Base-by-base conservation (phyloP, 257 asterid genomes). In the Haberlea rhodopensis region DNA sequence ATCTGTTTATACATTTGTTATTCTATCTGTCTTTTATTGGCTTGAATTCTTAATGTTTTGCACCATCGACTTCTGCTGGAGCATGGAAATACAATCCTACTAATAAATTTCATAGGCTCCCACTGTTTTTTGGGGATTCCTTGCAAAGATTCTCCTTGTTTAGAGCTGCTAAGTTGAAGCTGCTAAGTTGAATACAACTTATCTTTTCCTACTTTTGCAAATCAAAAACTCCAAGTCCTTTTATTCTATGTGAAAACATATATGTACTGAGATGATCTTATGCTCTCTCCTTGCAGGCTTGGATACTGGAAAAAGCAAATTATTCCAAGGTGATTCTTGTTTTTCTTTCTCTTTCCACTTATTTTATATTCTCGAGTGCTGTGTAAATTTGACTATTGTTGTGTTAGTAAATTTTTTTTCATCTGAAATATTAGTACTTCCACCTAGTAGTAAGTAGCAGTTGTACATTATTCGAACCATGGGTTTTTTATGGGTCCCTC, bases 231-330 rank as follows among this genome's bases (percentile, higher is more conserved):
- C 60, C 28, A 5, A 19, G 6, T 48, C 45, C 49, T 28, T 32
- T 49, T 43, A 59, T 54, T n/a, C n/a, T 26, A 26, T 62, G 51
- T 16, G 71, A 20, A 26, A 40, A 66, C 28, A 24, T 59, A 34
- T 9, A 53, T 60, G 23, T 43, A 24, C 20, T 55, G 40, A 55
- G 20, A 40, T 60, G 64, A 54, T 40, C 9, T 51, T 66, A 21
- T 20, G 53, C 49, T 52, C 21, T 62, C 21, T 57, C 7, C 15
- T 70, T 75, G 75, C 94, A 91, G 97, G 76, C 95, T 0, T 84
- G 95, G 96, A 57, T 79, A 57, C 73, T 92, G 77, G 99, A 87
- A 76, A 77, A 64, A 72, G 96, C 91, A 73, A 92, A 82, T 52
- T 92, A 87, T 65, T 80, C 88, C n/a, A 73, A 87, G 97, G 99